phyloP scores from a whole-genome alignment of 192 early-diverging fungal genomes.

The Linnemannia exigua region DNA sequence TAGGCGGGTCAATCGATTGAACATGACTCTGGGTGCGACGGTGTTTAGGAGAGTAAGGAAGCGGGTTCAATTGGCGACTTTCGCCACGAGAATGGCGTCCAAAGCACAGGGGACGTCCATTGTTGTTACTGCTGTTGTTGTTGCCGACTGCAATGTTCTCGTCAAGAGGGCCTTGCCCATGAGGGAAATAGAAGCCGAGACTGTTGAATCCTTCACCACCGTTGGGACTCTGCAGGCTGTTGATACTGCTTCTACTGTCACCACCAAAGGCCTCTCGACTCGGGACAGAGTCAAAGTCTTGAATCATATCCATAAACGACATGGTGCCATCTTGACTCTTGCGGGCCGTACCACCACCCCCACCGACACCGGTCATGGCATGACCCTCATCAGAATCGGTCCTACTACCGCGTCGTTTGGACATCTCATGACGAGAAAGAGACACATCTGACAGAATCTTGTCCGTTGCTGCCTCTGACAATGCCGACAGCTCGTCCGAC shows the following conservation, averaged over 20 bases:
- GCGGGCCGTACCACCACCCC: too few species aligned
- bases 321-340: background rate
- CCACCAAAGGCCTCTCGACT: background rate
- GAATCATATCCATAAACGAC: constrained; percentile 24
- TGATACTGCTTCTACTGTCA: background rate
- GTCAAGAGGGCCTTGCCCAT: background rate
- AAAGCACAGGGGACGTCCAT: background rate
- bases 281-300: background rate
- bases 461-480: too few species aligned
- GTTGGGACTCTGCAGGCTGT: background rate
- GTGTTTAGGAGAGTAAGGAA: constrained; percentile 17
- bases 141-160: background rate
- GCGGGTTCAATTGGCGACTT: constrained; percentile 1
- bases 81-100: background rate
- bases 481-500: background rate
- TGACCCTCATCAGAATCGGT: background rate
- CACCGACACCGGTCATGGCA: background rate
- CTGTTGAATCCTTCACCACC: background rate
- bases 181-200: background rate
- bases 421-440: background rate
- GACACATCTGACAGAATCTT: background rate
- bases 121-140: background rate
- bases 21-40: constrained; percentile 34
- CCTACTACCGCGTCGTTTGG: background rate
- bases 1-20: constrained; percentile 3